phyloP scores from a whole-genome alignment of 1,139 yeast genomes.

The Scheffersomyces insectosa region DNA sequence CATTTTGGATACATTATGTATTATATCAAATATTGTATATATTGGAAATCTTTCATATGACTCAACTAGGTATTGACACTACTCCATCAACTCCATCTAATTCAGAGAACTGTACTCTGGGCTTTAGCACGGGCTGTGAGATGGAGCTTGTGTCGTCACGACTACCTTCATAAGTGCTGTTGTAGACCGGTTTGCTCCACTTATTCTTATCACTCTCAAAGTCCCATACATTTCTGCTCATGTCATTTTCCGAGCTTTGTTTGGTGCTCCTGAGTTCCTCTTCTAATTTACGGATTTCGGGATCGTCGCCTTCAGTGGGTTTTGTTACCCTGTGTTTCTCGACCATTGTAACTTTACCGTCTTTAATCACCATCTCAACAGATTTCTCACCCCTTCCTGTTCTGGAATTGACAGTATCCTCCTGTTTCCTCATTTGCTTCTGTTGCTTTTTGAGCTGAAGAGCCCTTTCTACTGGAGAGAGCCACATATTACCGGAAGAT shows the following conservation, averaged over 20 bases:
- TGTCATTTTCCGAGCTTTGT: slow-evolving; percentile 19
- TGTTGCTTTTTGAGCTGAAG: slow-evolving; percentile 80
- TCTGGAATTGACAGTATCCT: slow-evolving; percentile 56
- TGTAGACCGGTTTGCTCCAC: slow-evolving; percentile 55
- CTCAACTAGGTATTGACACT: not conserved
- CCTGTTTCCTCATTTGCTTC: slow-evolving; percentile 62
- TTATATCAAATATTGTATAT: not conserved
- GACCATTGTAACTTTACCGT: slow-evolving; percentile 76
- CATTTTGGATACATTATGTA: not conserved
- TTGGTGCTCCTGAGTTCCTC: slow-evolving; percentile 22
- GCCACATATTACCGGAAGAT: slow-evolving; percentile 68
- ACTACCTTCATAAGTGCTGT: slow-evolving; percentile 1
- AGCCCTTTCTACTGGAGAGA: slow-evolving; percentile 87
- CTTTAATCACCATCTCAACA: slow-evolving; percentile 72
- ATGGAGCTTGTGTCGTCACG: not conserved
- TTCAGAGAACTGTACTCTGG: not conserved
- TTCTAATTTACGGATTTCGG: slow-evolving; percentile 31
- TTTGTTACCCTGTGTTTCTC: slow-evolving; percentile 26
- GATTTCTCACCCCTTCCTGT: slow-evolving; percentile 74
- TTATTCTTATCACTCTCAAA: slow-evolving; percentile 49
- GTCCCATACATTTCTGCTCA: slow-evolving; percentile 54
- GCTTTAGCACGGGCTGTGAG: not conserved
- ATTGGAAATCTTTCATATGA: not conserved
- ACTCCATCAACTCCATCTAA: not conserved
- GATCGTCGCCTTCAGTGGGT: slow-evolving; percentile 17